Base-by-base conservation (phyloP, 163 green algal species). In the Chlorella variabilis region DNA sequence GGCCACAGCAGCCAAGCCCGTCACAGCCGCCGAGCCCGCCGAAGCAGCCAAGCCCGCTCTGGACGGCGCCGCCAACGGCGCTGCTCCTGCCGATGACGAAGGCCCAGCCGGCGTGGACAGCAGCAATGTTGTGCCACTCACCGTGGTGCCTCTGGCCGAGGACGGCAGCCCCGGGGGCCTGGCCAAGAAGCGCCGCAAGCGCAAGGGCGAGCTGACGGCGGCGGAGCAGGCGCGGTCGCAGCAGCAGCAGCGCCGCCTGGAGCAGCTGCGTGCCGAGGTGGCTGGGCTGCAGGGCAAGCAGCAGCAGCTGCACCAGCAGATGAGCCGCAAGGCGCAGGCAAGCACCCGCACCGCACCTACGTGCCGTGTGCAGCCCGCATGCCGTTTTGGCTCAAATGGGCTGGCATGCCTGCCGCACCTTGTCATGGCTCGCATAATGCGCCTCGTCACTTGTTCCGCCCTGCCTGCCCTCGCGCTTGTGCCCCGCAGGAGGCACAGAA, bases 401-500 rank as follows among this genome's bases (percentile, higher is more conserved):
- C n/a, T n/a, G n/a, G n/a, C n/a, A n/a, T n/a, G n/a, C n/a, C n/a
- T n/a, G n/a, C n/a, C n/a, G n/a, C n/a, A n/a, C n/a, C n/a, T n/a
- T n/a, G n/a, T n/a, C n/a, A n/a, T n/a, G n/a, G n/a, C n/a, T n/a
- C n/a, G n/a, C n/a, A n/a, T n/a, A n/a, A n/a, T n/a, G n/a, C n/a
- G n/a, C n/a, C n/a, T n/a, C n/a, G n/a, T n/a, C n/a, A n/a, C n/a
- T n/a, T n/a, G n/a, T n/a, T n/a, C n/a, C n/a, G n/a, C n/a, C n/a
- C n/a, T n/a, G n/a, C n/a, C n/a, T n/a, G n/a, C n/a, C n/a, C n/a
- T n/a, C n/a, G n/a, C n/a, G n/a, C n/a, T n/a, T n/a, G n/a, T n/a
- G n/a, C n/a, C n/a, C n/a, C n/a, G n/a, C n/a, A 67, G 29, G 59
- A 67, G 59, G 59, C 59, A 20, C 59, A 67, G 59, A 67, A 67